Percentiles rank a stretch among this genome's conserved stretches.
Evolutionary conservation across 495 filamentous ascomycete species (phyloP).

Genomic region (Aspergillus sclerotioniger): DNA sequence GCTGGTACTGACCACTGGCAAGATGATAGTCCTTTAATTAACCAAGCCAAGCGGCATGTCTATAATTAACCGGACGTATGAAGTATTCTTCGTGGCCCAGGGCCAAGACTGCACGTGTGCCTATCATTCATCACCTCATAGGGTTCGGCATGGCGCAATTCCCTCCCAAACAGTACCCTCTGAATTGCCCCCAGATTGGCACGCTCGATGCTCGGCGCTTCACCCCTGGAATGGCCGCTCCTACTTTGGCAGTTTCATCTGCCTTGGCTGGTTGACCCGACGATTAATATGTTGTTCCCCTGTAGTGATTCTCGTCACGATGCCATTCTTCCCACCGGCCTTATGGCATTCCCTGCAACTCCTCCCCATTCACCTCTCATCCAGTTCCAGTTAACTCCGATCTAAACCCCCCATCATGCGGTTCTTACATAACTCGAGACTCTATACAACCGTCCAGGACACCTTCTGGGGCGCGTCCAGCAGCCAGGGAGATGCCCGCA

Average conservation of each 20-base stretch:
- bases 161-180: not conserved
- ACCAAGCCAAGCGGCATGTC: not conserved
- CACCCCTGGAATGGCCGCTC: not conserved
- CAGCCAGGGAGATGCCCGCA: slow-evolving; percentile 39
- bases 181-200: too few relatives aligned
- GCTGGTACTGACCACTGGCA: not conserved
- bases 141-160: slow-evolving; percentile 7
- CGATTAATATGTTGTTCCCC: not conserved
- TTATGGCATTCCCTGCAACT: not conserved
- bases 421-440: slow-evolving; percentile 24
- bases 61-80: not conserved
- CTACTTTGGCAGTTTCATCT: not conserved
- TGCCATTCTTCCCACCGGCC: not conserved
- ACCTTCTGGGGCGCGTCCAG: slow-evolving; percentile 33
- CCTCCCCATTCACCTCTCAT: not conserved
- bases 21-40: not conserved
- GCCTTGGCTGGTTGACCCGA: not conserved
- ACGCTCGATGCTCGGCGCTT: not conserved
- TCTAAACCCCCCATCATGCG: slow-evolving; percentile 20
- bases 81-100: not conserved
- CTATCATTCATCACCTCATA: slow-evolving; percentile 2
- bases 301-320: not conserved
- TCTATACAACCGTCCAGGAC: slow-evolving; percentile 34
- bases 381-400: not conserved
- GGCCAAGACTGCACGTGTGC: not conserved